Conservation (phyloP, 345 rosid species). For the Cardamine chenopodiifolia region DNA sequence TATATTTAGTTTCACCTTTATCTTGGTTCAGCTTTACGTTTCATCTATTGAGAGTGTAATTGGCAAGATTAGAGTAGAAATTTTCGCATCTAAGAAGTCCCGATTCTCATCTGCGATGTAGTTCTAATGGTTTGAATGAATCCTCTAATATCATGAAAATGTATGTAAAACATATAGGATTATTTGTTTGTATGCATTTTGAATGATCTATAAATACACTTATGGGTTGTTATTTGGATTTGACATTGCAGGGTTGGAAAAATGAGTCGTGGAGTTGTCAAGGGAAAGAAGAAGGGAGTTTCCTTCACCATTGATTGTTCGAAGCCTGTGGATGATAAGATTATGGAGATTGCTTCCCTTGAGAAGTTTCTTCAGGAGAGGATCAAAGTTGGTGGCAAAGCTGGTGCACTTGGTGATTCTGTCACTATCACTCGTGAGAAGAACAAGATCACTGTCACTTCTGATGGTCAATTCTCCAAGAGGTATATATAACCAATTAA, state of each 20-base stretch:
- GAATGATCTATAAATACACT: background rate
- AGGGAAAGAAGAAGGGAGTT: slow-evolving; percentile 51
- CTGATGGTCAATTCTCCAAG: slow-evolving; percentile 77
- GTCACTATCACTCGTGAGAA: slow-evolving; percentile 63
- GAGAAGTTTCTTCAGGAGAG: slow-evolving; percentile 85
- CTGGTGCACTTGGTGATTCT: slow-evolving; percentile 73
- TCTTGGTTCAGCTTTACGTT: background rate
- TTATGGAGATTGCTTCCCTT: slow-evolving; percentile 74
- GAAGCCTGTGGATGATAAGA: slow-evolving; percentile 49
- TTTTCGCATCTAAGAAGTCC: background rate
- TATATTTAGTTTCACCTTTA: background rate
- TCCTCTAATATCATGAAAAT: background rate
- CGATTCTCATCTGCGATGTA: background rate
- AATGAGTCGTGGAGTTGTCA: slow-evolving; percentile 47
- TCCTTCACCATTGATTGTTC: slow-evolving; percentile 47
- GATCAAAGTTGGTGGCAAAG: slow-evolving; percentile 83
- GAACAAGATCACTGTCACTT: slow-evolving; percentile 67
- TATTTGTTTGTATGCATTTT: background rate
- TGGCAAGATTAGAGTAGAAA: background rate
- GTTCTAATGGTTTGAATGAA: background rate
- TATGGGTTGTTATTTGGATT: background rate
- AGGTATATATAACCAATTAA: slow-evolving; percentile 48
- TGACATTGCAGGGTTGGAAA: slow-evolving; percentile 23
- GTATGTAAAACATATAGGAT: background rate
- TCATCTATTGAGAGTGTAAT: background rate